Evolutionary conservation across 805 yeast species (phyloP).

Genomic region (Yamadazyma phyllophila): DNA sequence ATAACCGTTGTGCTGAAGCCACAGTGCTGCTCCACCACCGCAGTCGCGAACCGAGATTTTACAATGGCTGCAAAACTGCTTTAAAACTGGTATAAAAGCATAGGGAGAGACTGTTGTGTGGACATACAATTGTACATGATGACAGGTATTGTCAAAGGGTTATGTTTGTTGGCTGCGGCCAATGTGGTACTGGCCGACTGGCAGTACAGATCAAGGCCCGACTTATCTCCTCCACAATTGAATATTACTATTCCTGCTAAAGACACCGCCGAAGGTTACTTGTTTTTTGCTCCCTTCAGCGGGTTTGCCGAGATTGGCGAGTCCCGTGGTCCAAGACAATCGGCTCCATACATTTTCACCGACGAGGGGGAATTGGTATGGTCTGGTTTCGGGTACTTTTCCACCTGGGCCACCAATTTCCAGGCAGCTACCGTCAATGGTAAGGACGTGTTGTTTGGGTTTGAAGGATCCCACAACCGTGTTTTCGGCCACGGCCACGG

Average conservation of each 20-base stretch:
- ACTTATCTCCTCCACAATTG: constrained; percentile 30
- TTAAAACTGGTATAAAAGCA: no score
- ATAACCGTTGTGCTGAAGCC: no score
- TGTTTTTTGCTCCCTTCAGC: constrained; percentile 31
- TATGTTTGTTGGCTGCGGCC: not conserved
- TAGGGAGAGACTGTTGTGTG: no score
- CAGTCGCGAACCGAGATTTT: no score
- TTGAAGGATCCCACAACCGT: constrained; percentile 36
- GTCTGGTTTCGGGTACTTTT: constrained; percentile 33
- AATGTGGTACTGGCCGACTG: constrained; percentile 20
- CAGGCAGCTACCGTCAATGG: constrained; percentile 26
- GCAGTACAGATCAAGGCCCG: constrained; percentile 35
- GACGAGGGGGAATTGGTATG: constrained; percentile 36
- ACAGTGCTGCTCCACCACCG: no score
- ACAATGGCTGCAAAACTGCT: no score
- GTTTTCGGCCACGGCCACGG: constrained; percentile 26
- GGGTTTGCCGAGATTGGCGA: constrained; percentile 18
- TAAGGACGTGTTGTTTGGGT: constrained; percentile 26
- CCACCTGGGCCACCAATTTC: constrained; percentile 31
- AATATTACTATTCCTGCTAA: constrained; percentile 26
- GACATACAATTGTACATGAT: no score
- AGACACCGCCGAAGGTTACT: constrained; percentile 24
- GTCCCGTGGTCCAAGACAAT: constrained; percentile 26
- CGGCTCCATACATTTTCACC: constrained; percentile 34
- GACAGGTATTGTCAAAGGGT: no score